A percentile compares a stretch with the other conserved stretches of the same genome.
Conservation (phyloP, 345 rosid genomes). For the Eucalyptus curtisii region DNA sequence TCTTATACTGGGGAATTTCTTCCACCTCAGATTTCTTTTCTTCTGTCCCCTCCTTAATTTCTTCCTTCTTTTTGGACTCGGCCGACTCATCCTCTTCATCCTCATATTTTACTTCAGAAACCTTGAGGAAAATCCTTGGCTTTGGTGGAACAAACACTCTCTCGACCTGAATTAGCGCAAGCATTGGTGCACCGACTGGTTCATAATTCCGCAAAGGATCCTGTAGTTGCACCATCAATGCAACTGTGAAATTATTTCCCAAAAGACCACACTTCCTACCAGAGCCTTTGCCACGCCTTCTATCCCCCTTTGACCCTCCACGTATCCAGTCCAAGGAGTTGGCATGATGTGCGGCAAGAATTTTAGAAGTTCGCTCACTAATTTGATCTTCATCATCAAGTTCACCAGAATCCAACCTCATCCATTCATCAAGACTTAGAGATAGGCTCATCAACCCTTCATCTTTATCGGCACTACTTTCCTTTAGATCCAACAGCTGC, state of each 20-base stretch:
- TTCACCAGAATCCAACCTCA: constrained; percentile 86
- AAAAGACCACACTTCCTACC: constrained; percentile 73
- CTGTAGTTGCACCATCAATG: constrained; percentile 79
- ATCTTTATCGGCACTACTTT: constrained; percentile 37
- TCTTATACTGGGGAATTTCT: constrained; percentile 50
- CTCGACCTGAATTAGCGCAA: constrained; percentile 91
- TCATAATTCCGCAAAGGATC: constrained; percentile 83
- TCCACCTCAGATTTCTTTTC: constrained; percentile 42
- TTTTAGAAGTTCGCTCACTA: constrained; percentile 68
- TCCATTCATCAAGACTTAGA: constrained; percentile 88
- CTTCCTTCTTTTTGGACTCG: constrained; percentile 4
- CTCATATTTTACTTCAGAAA: constrained; percentile 37
- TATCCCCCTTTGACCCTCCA: constrained; percentile 68
- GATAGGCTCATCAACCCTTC: constrained; percentile 88
- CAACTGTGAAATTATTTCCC: constrained; percentile 88
- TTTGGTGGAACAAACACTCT: constrained; percentile 85
- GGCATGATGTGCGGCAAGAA: constrained; percentile 91
- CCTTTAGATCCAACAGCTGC: constrained; percentile 67
- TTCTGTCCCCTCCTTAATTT: constrained; percentile 8
- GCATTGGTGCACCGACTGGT: constrained; percentile 93
- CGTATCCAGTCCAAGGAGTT: constrained; percentile 51
- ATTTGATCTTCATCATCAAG: constrained; percentile 64
- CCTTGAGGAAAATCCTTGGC: constrained; percentile 61
- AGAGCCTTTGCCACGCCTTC: constrained; percentile 37
- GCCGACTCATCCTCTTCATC: constrained; percentile 33